A percentile compares a stretch with the other conserved stretches of the same genome.
Conservation (phyloP, 768 basidiomycete genomes). For the Termitomyces sp. region DNA sequence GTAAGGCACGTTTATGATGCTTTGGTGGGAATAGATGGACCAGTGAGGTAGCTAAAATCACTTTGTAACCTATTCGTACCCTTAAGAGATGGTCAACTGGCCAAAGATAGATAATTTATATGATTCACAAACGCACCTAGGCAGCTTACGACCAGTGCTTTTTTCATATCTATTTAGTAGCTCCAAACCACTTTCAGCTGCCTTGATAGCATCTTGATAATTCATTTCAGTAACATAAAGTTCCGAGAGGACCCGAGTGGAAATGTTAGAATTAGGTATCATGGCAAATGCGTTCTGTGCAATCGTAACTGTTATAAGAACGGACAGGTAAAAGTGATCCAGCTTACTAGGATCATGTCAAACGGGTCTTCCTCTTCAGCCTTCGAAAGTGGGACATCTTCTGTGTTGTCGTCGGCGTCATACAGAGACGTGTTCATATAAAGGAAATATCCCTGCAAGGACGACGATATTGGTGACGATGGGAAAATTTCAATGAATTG, state of each 20-base stretch:
- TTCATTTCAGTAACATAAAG: slow-evolving; percentile 68
- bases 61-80: slow-evolving; percentile 61
- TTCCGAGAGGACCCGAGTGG: slow-evolving; percentile 59
- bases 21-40: slow-evolving; percentile 88
- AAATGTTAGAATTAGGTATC: slow-evolving; percentile 55
- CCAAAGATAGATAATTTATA: not conserved
- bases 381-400: slow-evolving; percentile 26
- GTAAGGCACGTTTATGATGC: slow-evolving; percentile 75
- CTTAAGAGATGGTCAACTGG: slow-evolving; percentile 29
- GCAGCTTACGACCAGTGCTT: slow-evolving; percentile 50
- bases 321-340: not conserved
- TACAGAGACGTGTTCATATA: slow-evolving; percentile 46
- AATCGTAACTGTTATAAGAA: not conserved
- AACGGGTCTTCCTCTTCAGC: slow-evolving; percentile 49
- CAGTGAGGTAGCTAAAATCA: slow-evolving; percentile 67
- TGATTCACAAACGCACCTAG: slow-evolving; percentile 33
- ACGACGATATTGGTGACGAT: slow-evolving; percentile 40
- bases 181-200: slow-evolving; percentile 66
- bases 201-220: slow-evolving; percentile 65
- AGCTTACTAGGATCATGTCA: slow-evolving; percentile 56
- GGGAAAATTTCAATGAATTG: slow-evolving; percentile 69
- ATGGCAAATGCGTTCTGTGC: slow-evolving; percentile 49
- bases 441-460: slow-evolving; percentile 65
- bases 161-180: slow-evolving; percentile 48
- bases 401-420: slow-evolving; percentile 37